Evolutionary conservation across 805 yeast genomes (phyloP).

Genomic region (Yarrowia keelungensis): DNA sequence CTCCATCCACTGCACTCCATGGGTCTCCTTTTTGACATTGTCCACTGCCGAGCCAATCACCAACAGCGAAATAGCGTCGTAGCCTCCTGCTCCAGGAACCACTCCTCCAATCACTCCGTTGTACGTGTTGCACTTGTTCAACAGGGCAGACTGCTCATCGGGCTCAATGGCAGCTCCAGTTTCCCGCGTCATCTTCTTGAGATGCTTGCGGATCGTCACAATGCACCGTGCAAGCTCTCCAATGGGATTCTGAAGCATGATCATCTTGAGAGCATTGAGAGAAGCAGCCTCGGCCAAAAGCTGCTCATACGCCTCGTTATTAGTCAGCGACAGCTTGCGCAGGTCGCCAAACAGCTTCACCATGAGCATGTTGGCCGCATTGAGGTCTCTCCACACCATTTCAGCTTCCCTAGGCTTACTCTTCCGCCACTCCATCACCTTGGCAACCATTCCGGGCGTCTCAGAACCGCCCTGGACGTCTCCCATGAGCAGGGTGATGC

Average conservation of each 20-base stretch:
- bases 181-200: conserved; percentile 65
- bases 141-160: conserved; percentile 67
- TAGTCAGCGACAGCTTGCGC: conserved; percentile 47
- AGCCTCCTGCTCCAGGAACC: conserved; percentile 99
- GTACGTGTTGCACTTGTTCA: conserved; percentile 62
- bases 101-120: conserved; percentile 92
- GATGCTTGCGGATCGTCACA: conserved; percentile 58
- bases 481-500: conserved; percentile 82
- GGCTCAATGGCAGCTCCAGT: conserved; percentile 94
- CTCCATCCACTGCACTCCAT: conserved; percentile 69
- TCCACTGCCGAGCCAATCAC: conserved; percentile 58
- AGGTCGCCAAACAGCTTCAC: conserved; percentile 58
- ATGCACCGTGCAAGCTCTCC: conserved; percentile 20
- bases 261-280: conserved; percentile 15
- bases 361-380: conserved; percentile 64
- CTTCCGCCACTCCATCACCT: conserved; percentile 74
- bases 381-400: conserved; percentile 61
- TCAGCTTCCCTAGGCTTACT: conserved; percentile 59
- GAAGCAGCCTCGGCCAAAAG: conserved; percentile 37
- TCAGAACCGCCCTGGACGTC: conserved; percentile 93
- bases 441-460: conserved; percentile 86
- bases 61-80: conserved; percentile 85
- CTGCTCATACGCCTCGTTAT: conserved; percentile 52
- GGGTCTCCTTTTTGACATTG: conserved; percentile 51
- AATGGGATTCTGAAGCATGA: conserved; percentile 11